These are phyloP conservation scores for Botryotinia calthae DNA, from an alignment of 2,329 filamentous ascomycete genomes.

Conservation along the genomic window DNA sequence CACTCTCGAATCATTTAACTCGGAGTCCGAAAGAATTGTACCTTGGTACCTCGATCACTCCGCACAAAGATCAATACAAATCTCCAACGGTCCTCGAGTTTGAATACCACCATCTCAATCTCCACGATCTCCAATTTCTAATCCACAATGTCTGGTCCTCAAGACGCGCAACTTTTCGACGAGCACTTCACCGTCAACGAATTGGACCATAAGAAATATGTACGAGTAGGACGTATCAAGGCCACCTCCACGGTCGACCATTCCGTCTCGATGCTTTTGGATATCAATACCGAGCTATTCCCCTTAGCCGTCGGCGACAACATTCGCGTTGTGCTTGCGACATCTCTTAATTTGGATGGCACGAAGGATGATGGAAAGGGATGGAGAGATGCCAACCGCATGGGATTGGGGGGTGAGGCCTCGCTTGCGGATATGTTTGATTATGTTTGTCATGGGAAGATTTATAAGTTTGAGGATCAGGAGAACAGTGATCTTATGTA, in stretches of 20 bases:
- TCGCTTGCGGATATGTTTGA: constrained; percentile 77
- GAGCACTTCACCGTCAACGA: constrained; percentile 81
- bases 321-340: constrained; percentile 78
- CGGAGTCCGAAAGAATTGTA: too few species aligned
- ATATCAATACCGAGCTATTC: constrained; percentile 93
- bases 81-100: not conserved
- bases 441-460: constrained; percentile 85
- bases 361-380: constrained; percentile 71
- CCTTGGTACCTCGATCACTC: not conserved
- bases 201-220: constrained; percentile 85
- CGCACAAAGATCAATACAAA: not conserved
- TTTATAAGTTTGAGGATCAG: constrained; percentile 83
- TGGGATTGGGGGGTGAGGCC: constrained; percentile 50
- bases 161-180: constrained; percentile 91
- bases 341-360: constrained; percentile 83
- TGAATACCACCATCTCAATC: not conserved
- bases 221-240: constrained; percentile 84
- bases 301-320: constrained; percentile 71
- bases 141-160: constrained; percentile 64
- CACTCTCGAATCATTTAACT: not conserved
- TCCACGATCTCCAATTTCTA: constrained; percentile 63
- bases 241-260: constrained; percentile 69
- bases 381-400: constrained; percentile 73
- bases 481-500: constrained; percentile 81
- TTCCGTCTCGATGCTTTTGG: constrained; percentile 75